Evolutionary conservation across 345 rosid species (phyloP).

Genomic region (Moricandia arvensis): DNA sequence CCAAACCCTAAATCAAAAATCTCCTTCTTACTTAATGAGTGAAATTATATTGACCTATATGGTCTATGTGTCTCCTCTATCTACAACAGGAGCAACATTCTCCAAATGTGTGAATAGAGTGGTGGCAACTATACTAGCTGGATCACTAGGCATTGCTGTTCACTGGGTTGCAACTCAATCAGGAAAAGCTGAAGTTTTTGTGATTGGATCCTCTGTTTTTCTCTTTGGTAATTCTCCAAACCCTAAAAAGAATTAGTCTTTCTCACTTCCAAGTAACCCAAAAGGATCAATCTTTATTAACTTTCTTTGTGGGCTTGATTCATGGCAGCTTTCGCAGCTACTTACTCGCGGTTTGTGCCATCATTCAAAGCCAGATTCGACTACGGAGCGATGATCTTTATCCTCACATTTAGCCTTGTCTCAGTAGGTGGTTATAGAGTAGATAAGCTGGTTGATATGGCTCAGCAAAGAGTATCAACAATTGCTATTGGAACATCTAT

Average conservation of each 20-base stretch:
- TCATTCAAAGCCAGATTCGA: conserved; percentile 65
- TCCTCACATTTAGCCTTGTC: conserved; percentile 75
- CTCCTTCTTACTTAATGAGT: background rate
- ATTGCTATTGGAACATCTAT: conserved; percentile 60
- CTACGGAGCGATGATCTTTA: conserved; percentile 73
- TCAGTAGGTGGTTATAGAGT: conserved; percentile 65
- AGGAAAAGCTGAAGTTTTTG: conserved; percentile 52
- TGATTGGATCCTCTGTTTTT: conserved; percentile 57
- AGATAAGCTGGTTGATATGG: conserved; percentile 53
- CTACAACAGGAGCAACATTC: conserved; percentile 66
- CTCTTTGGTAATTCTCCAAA: conserved; percentile 48
- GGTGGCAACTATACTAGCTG: conserved; percentile 63
- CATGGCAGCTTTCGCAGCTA: conserved; percentile 64
- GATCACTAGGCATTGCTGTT: conserved; percentile 60
- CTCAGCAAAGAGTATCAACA: conserved; percentile 62
- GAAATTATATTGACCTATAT: background rate
- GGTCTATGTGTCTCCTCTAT: background rate
- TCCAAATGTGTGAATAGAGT: conserved; percentile 63
- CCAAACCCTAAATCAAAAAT: background rate
- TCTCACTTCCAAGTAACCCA: background rate
- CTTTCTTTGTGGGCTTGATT: conserved; percentile 8
- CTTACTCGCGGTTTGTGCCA: conserved; percentile 77
- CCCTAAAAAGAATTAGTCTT: background rate
- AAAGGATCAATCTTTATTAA: background rate
- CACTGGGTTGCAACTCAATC: conserved; percentile 64